Evolutionary conservation across 2,329 filamentous ascomycete species (phyloP).

Genomic region (Phialophora chinensis): DNA sequence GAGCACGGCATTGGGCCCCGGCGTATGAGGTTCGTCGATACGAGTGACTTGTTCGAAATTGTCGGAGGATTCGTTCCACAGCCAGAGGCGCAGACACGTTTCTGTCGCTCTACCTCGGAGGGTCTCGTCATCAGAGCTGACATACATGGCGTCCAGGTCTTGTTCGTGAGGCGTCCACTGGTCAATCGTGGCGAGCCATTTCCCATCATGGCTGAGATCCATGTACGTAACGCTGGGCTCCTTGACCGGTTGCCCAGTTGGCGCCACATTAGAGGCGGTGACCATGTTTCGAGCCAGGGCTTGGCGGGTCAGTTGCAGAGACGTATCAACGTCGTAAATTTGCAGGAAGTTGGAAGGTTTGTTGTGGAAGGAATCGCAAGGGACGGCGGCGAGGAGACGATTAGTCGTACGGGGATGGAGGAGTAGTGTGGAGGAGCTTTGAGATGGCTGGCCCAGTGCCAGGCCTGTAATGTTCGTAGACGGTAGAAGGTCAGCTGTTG

Average conservation of each 20-base stretch:
- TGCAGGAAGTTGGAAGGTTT: constrained; percentile 63
- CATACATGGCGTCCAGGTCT: constrained; percentile 67
- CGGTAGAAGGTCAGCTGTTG: constrained; percentile 85
- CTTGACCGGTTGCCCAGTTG: constrained; percentile 71
- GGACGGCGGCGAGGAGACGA: constrained; percentile 71
- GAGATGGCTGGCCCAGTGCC: constrained; percentile 41
- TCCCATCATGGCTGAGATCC: constrained; percentile 77
- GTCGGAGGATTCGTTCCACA: constrained; percentile 58
- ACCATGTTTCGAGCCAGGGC: constrained; percentile 86
- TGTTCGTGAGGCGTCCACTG: constrained; percentile 79
- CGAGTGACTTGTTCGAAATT: constrained; percentile 78
- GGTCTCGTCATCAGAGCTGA: constrained; percentile 20
- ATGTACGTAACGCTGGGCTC: constrained; percentile 80
- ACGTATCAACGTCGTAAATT: constrained; percentile 81
- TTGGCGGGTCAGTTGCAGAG: constrained; percentile 81
- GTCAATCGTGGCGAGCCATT: constrained; percentile 90
- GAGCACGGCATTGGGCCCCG: constrained; percentile 65
- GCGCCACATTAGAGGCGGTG: constrained; percentile 77
- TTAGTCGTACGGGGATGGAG: constrained; percentile 68
- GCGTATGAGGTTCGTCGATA: constrained; percentile 80
- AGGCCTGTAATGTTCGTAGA: constrained; percentile 75
- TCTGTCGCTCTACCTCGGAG: constrained; percentile 54
- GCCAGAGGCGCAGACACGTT: constrained; percentile 91
- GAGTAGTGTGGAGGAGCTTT: constrained; percentile 48
- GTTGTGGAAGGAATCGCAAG: constrained; percentile 48